phyloP scores from a whole-genome alignment of 1,284 basidiomycete species.

The Puccinia horiana region DNA sequence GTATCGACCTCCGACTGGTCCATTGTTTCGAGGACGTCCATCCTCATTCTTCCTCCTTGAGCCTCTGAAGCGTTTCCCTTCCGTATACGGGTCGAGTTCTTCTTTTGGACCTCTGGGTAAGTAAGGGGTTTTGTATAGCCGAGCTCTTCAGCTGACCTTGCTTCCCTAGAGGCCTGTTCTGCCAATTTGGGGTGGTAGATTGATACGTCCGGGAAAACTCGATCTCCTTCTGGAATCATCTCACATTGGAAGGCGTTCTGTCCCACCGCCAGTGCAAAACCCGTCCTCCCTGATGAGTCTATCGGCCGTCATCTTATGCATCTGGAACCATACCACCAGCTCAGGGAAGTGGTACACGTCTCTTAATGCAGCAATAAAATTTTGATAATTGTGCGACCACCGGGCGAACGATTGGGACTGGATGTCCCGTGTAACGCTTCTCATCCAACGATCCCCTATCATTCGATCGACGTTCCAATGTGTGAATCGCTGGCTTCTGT shows the following conservation, averaged over 20 bases:
- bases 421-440: background rate
- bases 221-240: background rate
- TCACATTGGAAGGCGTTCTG: background rate
- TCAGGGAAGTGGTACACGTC: too few relatives aligned
- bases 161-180: background rate
- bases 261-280: background rate
- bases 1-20: too few relatives aligned
- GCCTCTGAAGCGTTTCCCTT: background rate
- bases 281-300: background rate
- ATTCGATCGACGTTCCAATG: background rate
- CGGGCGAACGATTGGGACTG: background rate
- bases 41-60: too few relatives aligned
- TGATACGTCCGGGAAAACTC: background rate
- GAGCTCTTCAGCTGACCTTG: background rate
- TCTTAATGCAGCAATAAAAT: background rate
- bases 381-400: background rate
- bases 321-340: too few relatives aligned
- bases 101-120: background rate
- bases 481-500: too few relatives aligned
- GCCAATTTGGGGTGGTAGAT: background rate
- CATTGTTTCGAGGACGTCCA: background rate
- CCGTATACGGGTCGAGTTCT: background rate
- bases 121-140: background rate
- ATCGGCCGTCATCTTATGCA: background rate
- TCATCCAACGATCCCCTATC: background rate